These are phyloP conservation scores for Penicillium sp. DNA, from an alignment of 2,329 filamentous ascomycete genomes.

Conservation along the genomic window DNA sequence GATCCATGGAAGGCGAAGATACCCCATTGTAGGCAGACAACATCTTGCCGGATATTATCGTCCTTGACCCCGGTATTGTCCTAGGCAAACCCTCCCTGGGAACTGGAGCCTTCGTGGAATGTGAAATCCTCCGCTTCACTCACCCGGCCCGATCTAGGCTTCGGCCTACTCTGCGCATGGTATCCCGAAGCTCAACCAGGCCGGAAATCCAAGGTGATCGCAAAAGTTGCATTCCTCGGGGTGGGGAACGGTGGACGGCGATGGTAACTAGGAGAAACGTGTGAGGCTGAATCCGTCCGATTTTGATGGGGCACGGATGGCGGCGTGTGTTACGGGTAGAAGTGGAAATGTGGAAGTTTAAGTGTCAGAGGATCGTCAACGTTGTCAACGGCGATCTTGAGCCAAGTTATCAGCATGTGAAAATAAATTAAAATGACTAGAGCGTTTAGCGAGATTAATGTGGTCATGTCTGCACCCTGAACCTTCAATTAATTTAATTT, in stretches of 20 bases:
- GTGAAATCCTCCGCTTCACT: neutral
- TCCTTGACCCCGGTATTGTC: slow-evolving; percentile 35
- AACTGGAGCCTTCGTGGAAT: neutral
- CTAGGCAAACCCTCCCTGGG: slow-evolving; percentile 26
- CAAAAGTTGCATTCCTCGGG: slow-evolving; percentile 35
- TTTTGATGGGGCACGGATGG: neutral
- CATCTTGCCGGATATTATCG: slow-evolving; percentile 39
- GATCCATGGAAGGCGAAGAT: neutral
- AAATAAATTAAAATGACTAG: neutral
- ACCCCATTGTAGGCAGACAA: slow-evolving; percentile 26
- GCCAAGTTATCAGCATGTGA: too few species aligned
- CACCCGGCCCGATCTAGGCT: slow-evolving; percentile 27
- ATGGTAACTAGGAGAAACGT: slow-evolving; percentile 36
- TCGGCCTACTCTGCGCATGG: slow-evolving; percentile 30
- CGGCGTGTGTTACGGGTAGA: neutral
- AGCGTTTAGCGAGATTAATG: neutral
- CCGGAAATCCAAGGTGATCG: slow-evolving; percentile 32
- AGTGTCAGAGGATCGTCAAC: neutral
- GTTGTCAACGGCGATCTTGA: neutral
- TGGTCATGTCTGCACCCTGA: neutral
- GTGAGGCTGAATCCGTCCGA: slow-evolving; percentile 36
- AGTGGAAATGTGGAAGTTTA: neutral
- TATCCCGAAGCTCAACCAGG: slow-evolving; percentile 37
- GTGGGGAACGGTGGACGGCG: slow-evolving; percentile 32
- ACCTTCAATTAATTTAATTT: neutral